Conservation (phyloP, 2,329 filamentous ascomycete species). For the Trichoderma endophyticum region DNA sequence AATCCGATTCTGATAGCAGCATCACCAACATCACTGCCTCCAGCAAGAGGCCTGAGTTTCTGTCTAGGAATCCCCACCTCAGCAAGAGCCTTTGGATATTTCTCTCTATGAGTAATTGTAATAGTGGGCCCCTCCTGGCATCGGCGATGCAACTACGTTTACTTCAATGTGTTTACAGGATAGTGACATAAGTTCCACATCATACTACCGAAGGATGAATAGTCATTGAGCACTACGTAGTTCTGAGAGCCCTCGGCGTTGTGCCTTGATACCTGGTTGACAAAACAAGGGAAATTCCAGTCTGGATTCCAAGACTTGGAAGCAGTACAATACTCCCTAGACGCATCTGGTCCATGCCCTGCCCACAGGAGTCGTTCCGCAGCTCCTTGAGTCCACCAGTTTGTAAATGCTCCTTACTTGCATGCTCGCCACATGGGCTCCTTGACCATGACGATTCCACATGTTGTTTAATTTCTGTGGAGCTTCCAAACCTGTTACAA, state of each 20-base stretch:
- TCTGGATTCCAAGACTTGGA: background rate
- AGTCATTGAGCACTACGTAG: background rate
- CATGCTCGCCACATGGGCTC: background rate
- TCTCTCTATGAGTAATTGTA: background rate
- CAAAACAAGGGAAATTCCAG: background rate
- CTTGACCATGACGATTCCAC: background rate
- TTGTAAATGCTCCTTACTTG: background rate
- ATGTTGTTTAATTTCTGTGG: background rate
- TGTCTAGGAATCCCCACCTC: background rate
- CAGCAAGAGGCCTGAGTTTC: background rate
- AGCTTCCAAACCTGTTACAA: background rate
- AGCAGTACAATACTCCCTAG: background rate
- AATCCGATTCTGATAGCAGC: background rate
- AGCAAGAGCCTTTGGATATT: background rate
- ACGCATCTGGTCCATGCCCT: background rate
- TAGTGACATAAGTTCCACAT: background rate
- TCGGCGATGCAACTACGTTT: background rate
- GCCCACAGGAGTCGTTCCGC: background rate
- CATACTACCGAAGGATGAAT: background rate
- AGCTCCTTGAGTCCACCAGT: background rate
- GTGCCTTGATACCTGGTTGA: background rate
- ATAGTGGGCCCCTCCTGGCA: background rate
- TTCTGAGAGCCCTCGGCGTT: background rate
- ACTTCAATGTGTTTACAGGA: background rate
- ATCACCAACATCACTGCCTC: background rate